Evolutionary conservation across 495 filamentous ascomycete genomes (phyloP).

Genomic region (Penicillium bovifimosum): DNA sequence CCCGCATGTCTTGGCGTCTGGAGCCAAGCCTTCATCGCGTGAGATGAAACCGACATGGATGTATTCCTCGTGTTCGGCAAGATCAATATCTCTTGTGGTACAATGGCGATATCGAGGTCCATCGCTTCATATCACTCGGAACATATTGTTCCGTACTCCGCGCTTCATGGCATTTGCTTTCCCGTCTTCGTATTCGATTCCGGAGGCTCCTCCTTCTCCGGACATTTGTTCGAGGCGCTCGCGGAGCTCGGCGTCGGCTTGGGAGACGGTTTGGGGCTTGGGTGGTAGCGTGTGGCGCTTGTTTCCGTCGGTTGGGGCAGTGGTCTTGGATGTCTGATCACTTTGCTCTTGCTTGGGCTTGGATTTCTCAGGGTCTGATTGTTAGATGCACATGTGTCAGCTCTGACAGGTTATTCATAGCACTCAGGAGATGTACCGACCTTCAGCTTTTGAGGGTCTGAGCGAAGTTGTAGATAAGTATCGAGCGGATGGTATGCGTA

Average conservation of each 20-base stretch:
- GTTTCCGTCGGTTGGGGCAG: background rate
- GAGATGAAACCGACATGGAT: background rate
- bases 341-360: background rate
- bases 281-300: conserved; percentile 1
- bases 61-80: background rate
- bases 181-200: conserved; percentile 75
- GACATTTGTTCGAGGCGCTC: conserved; percentile 62
- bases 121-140: conserved; percentile 52
- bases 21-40: background rate
- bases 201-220: conserved; percentile 71
- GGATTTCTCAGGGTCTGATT: background rate
- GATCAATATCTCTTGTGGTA: background rate
- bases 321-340: background rate
- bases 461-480: conserved; percentile 5
- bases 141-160: conserved; percentile 74
- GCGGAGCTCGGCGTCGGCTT: conserved; percentile 64
- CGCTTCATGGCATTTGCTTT: conserved; percentile 72
- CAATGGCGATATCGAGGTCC: background rate
- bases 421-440: background rate
- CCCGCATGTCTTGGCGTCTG: background rate
- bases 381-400: background rate
- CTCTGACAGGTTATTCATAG: background rate
- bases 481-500: background rate
- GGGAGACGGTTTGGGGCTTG: conserved; percentile 46
- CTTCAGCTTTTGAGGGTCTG: conserved; percentile 3